phyloP scores from a whole-genome alignment of 2,329 filamentous ascomycete species.

The Leptoxyphium fumago region DNA sequence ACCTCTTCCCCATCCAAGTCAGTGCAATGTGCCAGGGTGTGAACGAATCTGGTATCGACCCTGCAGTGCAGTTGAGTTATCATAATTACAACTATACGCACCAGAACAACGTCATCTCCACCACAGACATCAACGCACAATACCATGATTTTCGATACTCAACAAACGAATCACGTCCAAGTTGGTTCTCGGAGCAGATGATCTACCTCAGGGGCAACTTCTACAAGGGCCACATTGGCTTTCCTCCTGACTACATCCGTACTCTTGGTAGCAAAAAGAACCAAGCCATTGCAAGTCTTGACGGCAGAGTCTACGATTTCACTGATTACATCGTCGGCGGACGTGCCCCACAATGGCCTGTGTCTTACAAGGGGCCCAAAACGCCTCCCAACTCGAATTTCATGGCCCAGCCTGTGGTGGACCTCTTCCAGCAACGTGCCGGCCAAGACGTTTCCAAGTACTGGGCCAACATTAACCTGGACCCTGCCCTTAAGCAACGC shows the following conservation, averaged over 20 bases:
- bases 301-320: constrained; percentile 73
- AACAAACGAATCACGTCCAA: constrained; percentile 65
- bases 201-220: constrained; percentile 60
- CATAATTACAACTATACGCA: constrained; percentile 60
- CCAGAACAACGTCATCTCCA: constrained; percentile 48
- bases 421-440: constrained; percentile 60
- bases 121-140: constrained; percentile 54
- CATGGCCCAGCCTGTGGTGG: constrained; percentile 60
- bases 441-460: constrained; percentile 72
- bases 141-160: constrained; percentile 91
- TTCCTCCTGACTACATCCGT: constrained; percentile 60
- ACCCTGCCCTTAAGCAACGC: constrained; percentile 39
- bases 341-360: constrained; percentile 44
- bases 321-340: constrained; percentile 70
- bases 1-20: constrained; percentile 86
- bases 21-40: constrained; percentile 76
- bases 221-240: constrained; percentile 78
- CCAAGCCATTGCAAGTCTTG: constrained; percentile 60
- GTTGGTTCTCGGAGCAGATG: constrained; percentile 91
- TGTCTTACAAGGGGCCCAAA: constrained; percentile 35
- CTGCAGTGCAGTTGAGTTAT: constrained; percentile 73
- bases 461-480: constrained; percentile 58
- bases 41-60: constrained; percentile 49
- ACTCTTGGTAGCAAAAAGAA: constrained; percentile 39
- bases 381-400: constrained; percentile 50